Base-by-base conservation (phyloP, 1,139 yeast species). In the Sugiyamaella castrensis region DNA sequence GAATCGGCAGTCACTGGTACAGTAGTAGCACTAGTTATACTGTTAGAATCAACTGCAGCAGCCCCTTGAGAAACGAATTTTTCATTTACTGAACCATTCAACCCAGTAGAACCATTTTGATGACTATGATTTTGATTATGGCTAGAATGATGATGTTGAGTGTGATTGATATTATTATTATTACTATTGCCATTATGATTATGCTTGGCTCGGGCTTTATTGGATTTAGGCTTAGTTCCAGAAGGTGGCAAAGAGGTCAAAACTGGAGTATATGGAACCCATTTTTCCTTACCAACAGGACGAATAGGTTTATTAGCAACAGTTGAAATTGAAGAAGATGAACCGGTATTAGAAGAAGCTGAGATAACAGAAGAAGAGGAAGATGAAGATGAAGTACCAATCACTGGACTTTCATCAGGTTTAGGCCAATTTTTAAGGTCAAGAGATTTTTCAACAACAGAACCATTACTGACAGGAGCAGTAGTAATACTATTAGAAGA, bases 261-360 rank as follows among this genome's bases (percentile, higher is more conserved):
- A 55, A 84, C 79, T 29, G 92, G 94, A 57, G 80, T 79, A 64
- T 84, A 82, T n/a, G 95, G 95, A 40, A 87, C 85, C 95, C 95
- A 88, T 68, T 87, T 87, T 61, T 84, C 89, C 56, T 83, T 80
- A 33, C 86, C 79, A 26, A 71, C 65, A 43, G 68, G 66, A 30
- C 48, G 68, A 58, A 16, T 26, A 7, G 27, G 10, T 36, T n/a
- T 13, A 9, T 35, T 71, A 19, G 71, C 66, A 26, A 71, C 66
- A 40, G 28, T 71, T 19, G 72, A 65, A 26, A 71, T 65, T 43
- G 68, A 65, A 24, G 51, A 67, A 57, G 55, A 48, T 53, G 52
- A 49, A 33, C 52, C 46, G 8, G 37, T 41, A 40, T 40, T 8
- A n/a, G 40, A 11, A 16, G 40, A 8, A 12, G 42, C 71, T 16